Conservation (phyloP, 345 rosid genomes). For the Bretschneidera sinensis region DNA sequence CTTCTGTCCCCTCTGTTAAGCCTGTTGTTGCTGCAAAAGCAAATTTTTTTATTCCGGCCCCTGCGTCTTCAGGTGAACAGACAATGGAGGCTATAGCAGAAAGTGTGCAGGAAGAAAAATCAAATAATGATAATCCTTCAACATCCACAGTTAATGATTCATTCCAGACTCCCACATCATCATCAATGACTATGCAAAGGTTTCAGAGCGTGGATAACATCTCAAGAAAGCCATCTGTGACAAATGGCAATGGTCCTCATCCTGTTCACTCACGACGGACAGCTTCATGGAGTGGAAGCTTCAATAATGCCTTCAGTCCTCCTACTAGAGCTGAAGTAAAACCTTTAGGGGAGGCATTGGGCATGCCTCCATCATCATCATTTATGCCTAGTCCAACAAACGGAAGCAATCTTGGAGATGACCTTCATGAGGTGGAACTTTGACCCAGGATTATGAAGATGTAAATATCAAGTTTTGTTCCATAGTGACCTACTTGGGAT, state of each 20-base stretch:
- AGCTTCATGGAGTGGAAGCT: slow-evolving; percentile 89
- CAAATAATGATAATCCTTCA: slow-evolving; percentile 37
- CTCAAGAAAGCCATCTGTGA: slow-evolving; percentile 21
- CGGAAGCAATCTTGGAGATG: slow-evolving; percentile 64
- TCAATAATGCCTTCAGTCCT: slow-evolving; percentile 34
- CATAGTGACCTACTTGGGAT: slow-evolving; percentile 10
- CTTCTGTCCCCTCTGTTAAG: slow-evolving; percentile 58
- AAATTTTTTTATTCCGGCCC: slow-evolving; percentile 78
- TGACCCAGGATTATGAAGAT: slow-evolving; percentile 39
- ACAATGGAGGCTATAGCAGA: slow-evolving; percentile 47
- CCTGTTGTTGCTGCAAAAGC: slow-evolving; percentile 63
- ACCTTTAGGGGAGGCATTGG: slow-evolving; percentile 35
- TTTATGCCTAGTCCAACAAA: slow-evolving; percentile 33
- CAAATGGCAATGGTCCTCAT: slow-evolving; percentile 21
- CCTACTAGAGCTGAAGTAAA: slow-evolving; percentile 23
- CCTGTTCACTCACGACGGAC: slow-evolving; percentile 51
- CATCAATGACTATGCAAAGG: slow-evolving; percentile 47
- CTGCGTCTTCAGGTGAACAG: slow-evolving; percentile 39
- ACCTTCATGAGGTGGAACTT: slow-evolving; percentile 92
- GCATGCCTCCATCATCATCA: slow-evolving; percentile 31
- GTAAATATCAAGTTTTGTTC: slow-evolving; percentile 54
- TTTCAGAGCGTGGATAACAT: slow-evolving; percentile 73
- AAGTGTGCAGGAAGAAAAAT: slow-evolving; percentile 33
- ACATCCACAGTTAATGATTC: slow-evolving; percentile 29
- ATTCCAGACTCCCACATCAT: slow-evolving; percentile 33